These are phyloP conservation scores for Heritiera fomes DNA, from an alignment of 345 rosid genomes.

Conservation along the genomic window DNA sequence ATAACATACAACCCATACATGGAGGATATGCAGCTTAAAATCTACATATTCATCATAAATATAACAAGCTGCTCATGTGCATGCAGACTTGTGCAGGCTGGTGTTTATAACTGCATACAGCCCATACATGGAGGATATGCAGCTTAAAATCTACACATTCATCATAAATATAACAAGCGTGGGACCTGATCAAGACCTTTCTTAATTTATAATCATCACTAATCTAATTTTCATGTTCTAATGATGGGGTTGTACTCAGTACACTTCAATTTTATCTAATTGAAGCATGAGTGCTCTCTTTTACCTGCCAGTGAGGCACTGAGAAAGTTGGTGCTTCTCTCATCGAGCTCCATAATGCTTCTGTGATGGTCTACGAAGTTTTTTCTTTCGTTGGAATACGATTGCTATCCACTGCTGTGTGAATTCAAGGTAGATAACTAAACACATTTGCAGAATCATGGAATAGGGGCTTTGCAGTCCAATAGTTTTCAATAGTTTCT, in stretches of 20 bases:
- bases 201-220: slow-evolving; percentile 3
- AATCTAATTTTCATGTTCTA: slow-evolving; percentile 13
- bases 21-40: neutral
- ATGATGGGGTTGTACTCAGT: slow-evolving; percentile 14
- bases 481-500: neutral
- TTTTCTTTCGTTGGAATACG: neutral
- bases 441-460: slow-evolving; percentile 2
- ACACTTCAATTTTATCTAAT: neutral
- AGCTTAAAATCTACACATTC: neutral
- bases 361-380: slow-evolving; percentile 10
- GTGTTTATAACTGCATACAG: slow-evolving; percentile 13
- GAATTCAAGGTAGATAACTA: slow-evolving; percentile 24
- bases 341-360: slow-evolving; percentile 14
- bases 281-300: neutral
- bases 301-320: slow-evolving; percentile 1
- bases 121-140: slow-evolving; percentile 14
- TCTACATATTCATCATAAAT: slow-evolving; percentile 4
- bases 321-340: neutral
- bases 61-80: slow-evolving; percentile 28
- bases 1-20: slow-evolving; percentile 21
- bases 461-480: neutral
- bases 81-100: slow-evolving; percentile 13
- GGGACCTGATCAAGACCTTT: slow-evolving; percentile 21
- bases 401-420: slow-evolving; percentile 3
- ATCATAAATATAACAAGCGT: neutral